Evolutionary conservation across 78 protist genomes (phyloP), one percentile per base, ranked within the genome.

Genomic region (Speleostelium caveatum): DNA sequence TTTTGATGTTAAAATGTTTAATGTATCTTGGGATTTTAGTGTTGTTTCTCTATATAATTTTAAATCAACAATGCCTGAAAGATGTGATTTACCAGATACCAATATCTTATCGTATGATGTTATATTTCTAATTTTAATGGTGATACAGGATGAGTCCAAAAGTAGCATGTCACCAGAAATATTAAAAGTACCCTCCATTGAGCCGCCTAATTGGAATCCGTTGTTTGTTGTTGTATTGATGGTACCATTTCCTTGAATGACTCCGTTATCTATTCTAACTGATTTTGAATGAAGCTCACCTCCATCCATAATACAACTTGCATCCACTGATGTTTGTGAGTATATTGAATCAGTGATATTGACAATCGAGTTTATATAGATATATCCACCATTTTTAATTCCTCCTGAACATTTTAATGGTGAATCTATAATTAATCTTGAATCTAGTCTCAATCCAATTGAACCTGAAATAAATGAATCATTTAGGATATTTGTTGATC

Each of bases 141-240:
- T 33, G 3, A 79, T 2, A 7, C 65, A 22, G 0, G 77, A 22
- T 14, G 66, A 49, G 17, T 65, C 69, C 3, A 79, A 53, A 28
- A 79, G 28, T 24, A 26, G 39, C 16, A 79, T 14, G 8, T n/a
- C 8, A 14, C 89, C 89, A 36, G 33, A 32, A 14, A 79, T 33
- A 22, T 71, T 21, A 21, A 79, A 36, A 28, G 28, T 32, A 39
- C 89, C 89, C 42, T 69, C 63, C 12, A 79, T 55, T 12, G 56
- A 49, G 21, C 89, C 76, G 19, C 89, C 89, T 67, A 10, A 32
- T n/a, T 51, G 33, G 41, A 19, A 79, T 5, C 72, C 73, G 26
- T 2, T 26, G 21, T 35, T 17, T 12, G 87, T 36, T 12, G 58
- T 35, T 6, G 56, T 45, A 28, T 33, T 72, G 22, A 72, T 45